Base-by-base conservation (phyloP, 768 basidiomycete species). In the Clitopilus hobsonii region DNA sequence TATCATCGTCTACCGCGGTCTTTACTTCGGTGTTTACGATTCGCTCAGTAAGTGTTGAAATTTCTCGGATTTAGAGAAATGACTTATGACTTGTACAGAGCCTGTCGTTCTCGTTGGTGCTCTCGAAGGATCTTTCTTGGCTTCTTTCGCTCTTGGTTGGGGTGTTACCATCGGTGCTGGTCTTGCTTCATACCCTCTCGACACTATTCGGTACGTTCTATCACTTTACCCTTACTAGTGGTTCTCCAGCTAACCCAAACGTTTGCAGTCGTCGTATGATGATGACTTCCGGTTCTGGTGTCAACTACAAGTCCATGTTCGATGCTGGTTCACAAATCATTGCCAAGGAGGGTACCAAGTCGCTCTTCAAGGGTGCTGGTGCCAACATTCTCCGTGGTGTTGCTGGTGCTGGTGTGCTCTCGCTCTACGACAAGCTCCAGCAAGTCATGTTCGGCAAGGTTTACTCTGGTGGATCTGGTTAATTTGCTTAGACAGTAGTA, bases 1-100 rank as follows among this genome's bases (percentile, higher is more conserved):
- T 77, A 99, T 99, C 79, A 86, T 99, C 65, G 96, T 98, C 70
- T 98, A 98, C 84, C 94, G 96, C 78, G 96, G 96, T 86, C 91
- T 98, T 70, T 97, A 94, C 81, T 97, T 97, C 69, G 94, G 94
- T 89, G 86, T 93, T 74, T 97, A 94, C 70, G 91, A 94, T 70
- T 94, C 90, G 27, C 83, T 94, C 63, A 94, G 90, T 92, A 69
- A 57, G 90, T 85, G 6, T 29, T 49, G 14, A 1, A 10, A 1
- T 4, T 18, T 20, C 52, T 38, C 36, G 3, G 22, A 18, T 38
- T 38, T 47, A 32, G 27, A n/a, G 29, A 16, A 16, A 16, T 49
- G 52, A 16, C 27, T 61, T 50, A 68, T 38, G 65, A 63, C 29
- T 68, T 53, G 18, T 63, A 25, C 71, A 92, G 89, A 98, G 77